Conservation (phyloP, 2,329 filamentous ascomycete species). For the Ascocoryne sarcoides region DNA sequence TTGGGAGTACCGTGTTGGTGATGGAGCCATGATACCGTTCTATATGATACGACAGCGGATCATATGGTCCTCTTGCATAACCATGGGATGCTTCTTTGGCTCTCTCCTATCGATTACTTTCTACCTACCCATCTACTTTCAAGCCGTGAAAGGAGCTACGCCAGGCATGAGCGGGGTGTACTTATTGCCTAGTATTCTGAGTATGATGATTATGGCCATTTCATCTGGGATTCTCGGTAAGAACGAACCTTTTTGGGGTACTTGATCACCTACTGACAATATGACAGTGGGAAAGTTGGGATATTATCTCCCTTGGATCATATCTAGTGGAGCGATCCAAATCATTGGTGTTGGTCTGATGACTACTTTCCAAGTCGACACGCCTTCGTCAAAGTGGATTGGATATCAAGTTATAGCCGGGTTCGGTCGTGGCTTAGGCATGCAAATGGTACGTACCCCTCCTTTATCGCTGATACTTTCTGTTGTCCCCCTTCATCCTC, state of each 20-base stretch:
- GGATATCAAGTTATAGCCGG: conserved; percentile 21
- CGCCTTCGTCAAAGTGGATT: conserved; percentile 14
- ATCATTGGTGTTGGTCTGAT: conserved; percentile 29
- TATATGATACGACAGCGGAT: conserved; percentile 14
- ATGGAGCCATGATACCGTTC: conserved; percentile 21
- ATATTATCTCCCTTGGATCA: conserved; percentile 27
- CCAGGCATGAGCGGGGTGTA: conserved; percentile 22
- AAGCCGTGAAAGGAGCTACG: conserved; percentile 22
- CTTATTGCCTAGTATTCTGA: conserved; percentile 18
- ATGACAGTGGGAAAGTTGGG: conserved; percentile 22
- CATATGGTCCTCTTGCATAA: conserved; percentile 11
- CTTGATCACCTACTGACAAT: background rate
- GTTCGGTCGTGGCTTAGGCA: conserved; percentile 14
- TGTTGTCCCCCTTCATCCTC: no score
- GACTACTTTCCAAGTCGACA: conserved; percentile 21
- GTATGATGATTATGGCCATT: conserved; percentile 10
- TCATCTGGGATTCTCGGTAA: conserved; percentile 17
- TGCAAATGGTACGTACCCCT: no score
- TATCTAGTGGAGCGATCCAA: conserved; percentile 25
- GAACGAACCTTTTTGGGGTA: background rate
- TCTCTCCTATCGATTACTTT: conserved; percentile 12
- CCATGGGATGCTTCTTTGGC: conserved; percentile 4
- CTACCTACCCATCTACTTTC: conserved; percentile 28
- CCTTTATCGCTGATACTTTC: no score
- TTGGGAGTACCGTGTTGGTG: conserved; percentile 18